Percentiles rank a stretch among this genome's conserved stretches.
Evolutionary conservation across 208 protist species (phyloP).

Genomic region (Blechomonas ayalai): DNA sequence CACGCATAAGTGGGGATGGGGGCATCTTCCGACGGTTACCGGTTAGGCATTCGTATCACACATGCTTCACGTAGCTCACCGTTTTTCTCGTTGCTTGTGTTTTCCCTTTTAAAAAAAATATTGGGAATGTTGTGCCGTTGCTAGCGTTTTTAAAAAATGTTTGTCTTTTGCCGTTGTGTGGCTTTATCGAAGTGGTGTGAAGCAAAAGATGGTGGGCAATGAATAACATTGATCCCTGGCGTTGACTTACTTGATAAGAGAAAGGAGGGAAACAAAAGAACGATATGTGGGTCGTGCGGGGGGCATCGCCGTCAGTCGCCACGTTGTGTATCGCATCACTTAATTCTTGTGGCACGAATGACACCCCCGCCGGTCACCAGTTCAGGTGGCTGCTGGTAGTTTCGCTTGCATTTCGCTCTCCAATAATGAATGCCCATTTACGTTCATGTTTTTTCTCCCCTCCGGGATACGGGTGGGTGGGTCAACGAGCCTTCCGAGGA

Average conservation of each 20-base stretch:
- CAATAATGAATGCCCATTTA: no score
- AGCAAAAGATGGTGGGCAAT: background rate
- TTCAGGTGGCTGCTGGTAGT: background rate
- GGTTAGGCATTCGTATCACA: background rate
- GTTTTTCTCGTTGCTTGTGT: background rate
- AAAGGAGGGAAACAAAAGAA: conserved; percentile 3
- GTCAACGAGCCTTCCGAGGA: no score
- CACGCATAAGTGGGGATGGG: no score
- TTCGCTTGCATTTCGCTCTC: no score
- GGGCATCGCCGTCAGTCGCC: background rate
- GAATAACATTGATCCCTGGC: background rate
- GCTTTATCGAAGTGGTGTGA: no score
- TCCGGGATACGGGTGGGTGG: no score
- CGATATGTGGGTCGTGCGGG: background rate
- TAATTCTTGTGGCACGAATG: conserved; percentile 4
- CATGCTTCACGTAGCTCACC: conserved; percentile 3
- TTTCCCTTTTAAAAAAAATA: background rate
- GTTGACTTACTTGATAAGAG: background rate
- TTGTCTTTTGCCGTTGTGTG: background rate
- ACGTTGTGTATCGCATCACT: background rate
- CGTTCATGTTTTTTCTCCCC: no score
- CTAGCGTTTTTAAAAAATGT: background rate
- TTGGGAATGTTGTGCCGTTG: no score
- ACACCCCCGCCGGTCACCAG: conserved; percentile 1
- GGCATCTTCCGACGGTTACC: no score